These are phyloP conservation scores for Trichoderma atrobrunneum DNA, from an alignment of 2,329 filamentous ascomycete genomes.

Conservation along the genomic window DNA sequence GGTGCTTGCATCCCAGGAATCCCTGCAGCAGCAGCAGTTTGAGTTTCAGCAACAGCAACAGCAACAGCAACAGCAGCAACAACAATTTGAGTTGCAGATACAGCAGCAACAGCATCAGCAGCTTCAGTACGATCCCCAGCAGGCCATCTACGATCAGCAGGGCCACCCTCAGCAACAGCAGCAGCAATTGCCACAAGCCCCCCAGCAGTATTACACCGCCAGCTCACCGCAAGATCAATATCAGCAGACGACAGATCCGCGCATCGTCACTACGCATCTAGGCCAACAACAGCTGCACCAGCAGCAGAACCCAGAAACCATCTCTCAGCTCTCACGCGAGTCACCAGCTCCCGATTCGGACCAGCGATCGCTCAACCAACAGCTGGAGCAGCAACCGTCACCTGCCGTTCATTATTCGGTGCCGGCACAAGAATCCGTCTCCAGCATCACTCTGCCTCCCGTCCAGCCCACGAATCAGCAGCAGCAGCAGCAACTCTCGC, in stretches of 20 bases:
- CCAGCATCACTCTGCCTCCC: constrained; percentile 30
- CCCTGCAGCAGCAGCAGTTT: constrained; percentile 31
- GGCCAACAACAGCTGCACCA: constrained; percentile 30
- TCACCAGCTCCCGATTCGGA: constrained; percentile 54
- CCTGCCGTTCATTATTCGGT: constrained; percentile 40
- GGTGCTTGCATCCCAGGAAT: constrained; percentile 19
- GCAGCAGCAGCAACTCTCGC: constrained; percentile 19
- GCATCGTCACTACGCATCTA: constrained; percentile 36
- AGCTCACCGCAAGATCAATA: constrained; percentile 26
- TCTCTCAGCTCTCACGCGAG: constrained; percentile 62
- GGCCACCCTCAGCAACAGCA: constrained; percentile 21
- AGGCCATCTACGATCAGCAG: constrained; percentile 40
- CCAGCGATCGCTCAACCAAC: constrained; percentile 39
- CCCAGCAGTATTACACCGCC: constrained; percentile 24
- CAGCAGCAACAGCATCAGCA: constrained; percentile 24
- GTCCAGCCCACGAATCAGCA: constrained; percentile 30
- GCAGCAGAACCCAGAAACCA: constrained; percentile 54
- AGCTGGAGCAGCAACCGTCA: constrained; percentile 42
- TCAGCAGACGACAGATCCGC: constrained; percentile 38
- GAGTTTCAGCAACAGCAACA: constrained; percentile 35
- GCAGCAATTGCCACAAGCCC: constrained; percentile 17
- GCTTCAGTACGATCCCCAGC: constrained; percentile 32
- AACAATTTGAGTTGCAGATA: constrained; percentile 26
- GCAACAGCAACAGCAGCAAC: constrained; percentile 28
- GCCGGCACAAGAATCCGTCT: constrained; percentile 35